Conservation (phyloP, 768 basidiomycete genomes). For the Mycena albidolilacea region DNA sequence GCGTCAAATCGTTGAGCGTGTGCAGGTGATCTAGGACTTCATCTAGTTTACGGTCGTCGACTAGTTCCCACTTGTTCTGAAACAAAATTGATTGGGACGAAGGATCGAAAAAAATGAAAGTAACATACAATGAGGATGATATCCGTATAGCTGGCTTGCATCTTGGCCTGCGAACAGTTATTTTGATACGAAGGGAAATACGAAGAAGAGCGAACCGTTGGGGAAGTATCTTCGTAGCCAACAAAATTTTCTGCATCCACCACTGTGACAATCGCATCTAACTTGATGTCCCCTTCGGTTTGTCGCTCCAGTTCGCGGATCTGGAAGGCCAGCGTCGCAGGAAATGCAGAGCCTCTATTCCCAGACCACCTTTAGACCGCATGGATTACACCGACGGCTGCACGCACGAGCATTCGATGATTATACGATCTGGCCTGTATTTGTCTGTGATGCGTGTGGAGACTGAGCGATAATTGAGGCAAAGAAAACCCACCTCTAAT, state of each 20-base stretch:
- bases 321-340: conserved; percentile 95
- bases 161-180: conserved; percentile 66
- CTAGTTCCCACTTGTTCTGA: conserved; percentile 93
- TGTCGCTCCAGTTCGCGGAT: conserved; percentile 90
- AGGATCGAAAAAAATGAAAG: not conserved
- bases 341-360: conserved; percentile 91
- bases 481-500: conserved; percentile 73
- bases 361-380: not conserved
- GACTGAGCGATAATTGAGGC: not conserved
- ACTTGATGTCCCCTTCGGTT: conserved; percentile 79
- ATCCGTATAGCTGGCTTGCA: conserved; percentile 97
- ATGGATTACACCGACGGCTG: not conserved
- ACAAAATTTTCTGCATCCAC: conserved; percentile 92
- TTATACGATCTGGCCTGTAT: conserved; percentile 89
- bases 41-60: conserved; percentile 85
- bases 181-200: not conserved
- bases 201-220: conserved; percentile 58
- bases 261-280: conserved; percentile 94
- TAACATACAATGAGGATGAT: conserved; percentile 83
- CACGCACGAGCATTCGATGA: conserved; percentile 93
- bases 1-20: conserved; percentile 92
- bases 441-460: conserved; percentile 66
- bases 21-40: conserved; percentile 88
- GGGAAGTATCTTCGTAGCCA: conserved; percentile 94
- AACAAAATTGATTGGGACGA: conserved; percentile 1